Base-by-base conservation (phyloP, 208 protist species). In the Leptomonas pyrrhocoris region DNA sequence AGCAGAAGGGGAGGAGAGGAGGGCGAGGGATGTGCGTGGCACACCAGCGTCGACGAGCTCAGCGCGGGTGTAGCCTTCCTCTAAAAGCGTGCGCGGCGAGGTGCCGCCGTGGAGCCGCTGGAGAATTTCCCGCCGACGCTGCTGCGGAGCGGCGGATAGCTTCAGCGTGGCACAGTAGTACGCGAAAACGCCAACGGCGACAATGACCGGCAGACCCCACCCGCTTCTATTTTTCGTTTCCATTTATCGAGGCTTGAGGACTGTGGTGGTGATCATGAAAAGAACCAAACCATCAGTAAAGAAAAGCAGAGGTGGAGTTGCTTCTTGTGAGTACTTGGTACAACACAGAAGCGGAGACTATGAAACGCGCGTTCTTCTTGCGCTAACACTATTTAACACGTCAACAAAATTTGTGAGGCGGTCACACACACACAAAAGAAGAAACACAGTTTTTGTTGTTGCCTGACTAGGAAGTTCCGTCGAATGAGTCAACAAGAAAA, bases 21-120 rank as follows among this genome's bases (percentile, higher is more conserved):
- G 19, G 38, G 36, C 28, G 21, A 76, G 62, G 36, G 62, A 30
- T 21, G 65, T 23, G 21, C 19, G 45, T 27, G 71, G 53, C 45
- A 77, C 71, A 50, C 61, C 62, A 1, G 62, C 71, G 30, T 38
- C 31, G n/a, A 70, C 53, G 25, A 77, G 71, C 45, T 77, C 71
- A 8, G 53, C 54, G 1, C 45, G 30, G 27, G 34, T 77, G 62
- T 65, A 77, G 18, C 71, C 71, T n/a, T 69, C 71, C 15, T 56
- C 11, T 34, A 70, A 48, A 36, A 77, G 55, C 48, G 51, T 53
- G 28, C 12, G 62, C 2, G 71, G 71, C 4, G 62, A 66, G 21
- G 55, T 25, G 28, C 62, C 71, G 23, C 65, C 56, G 21, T 58
- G 1, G 0, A 77, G 36, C 5, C 62, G 54, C 15, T 38, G 62